Evolutionary conservation across 805 yeast species (phyloP), one percentile per base, ranked within the genome.

Genomic region (Cyberlindnera euphorbiiphila): DNA sequence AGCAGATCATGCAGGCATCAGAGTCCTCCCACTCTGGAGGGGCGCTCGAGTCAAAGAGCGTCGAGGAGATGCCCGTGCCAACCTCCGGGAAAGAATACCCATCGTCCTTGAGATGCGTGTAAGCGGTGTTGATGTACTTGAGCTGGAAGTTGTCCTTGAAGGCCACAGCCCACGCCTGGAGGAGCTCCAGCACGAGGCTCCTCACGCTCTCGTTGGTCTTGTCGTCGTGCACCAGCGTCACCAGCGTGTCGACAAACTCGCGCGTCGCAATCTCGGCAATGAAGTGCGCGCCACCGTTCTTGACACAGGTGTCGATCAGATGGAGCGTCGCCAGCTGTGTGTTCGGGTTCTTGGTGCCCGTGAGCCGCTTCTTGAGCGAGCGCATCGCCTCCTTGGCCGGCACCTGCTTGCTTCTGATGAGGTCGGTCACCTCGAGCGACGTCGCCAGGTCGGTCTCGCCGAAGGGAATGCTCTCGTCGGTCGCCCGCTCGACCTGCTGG

Each of bases 11-110:
- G 61, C 98, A 93, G 4, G 86, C 86, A 51, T 87, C 95, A 9
- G 89, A 83, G 54, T 93, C 98, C 16, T 85, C 81, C 98, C 98
- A 93, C 50, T 88, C 97, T 0, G 98, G 98, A 2, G 98, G 97
- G 5, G 89, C 89, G 44, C 78, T 83, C 2, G 96, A 76, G 52
- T 91, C 97, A 33, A 91, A 76, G 58, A 89, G 77, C 5, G 72
- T 67, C 24, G 68, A 51, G 17, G 64, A 60, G 32, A 72, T 62
- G 12, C 41, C 47, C 46, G 56, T 36, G 60, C 58, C 19, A 59
- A 54, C 18, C 64, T 64, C 31, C 1, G 95, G 95, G 53, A 89
- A 87, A 36, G 69, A 65, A 48, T 75, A 76, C 8, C 81, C 89
- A 40, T 82, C 83, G 27, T 64, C 59, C 38, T 71, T 66, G 41